These are phyloP conservation scores for Coemansia sp. DNA, from an alignment of 192 early-diverging fungal genomes.

Conservation along the genomic window DNA sequence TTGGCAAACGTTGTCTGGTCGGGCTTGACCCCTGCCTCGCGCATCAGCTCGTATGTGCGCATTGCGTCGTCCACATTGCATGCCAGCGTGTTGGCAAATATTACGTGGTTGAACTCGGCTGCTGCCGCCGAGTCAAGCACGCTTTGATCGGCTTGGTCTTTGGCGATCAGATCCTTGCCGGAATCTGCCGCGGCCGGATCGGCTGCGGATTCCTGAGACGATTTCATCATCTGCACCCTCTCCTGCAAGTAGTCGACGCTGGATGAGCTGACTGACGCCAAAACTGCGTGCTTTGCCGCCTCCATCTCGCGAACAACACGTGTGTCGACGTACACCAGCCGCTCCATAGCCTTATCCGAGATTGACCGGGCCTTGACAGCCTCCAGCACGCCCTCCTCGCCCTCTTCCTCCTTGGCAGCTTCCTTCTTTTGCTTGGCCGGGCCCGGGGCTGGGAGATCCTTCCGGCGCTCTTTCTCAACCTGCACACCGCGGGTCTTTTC, in stretches of 20 bases:
- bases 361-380: constrained; percentile 6
- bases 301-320: constrained; percentile 45
- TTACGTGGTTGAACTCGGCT: constrained; percentile 54
- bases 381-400: not conserved
- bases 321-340: constrained; percentile 43
- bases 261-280: constrained; percentile 22
- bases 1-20: constrained; percentile 69
- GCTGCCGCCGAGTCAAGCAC: not conserved
- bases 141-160: not conserved
- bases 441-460: not conserved
- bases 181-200: not conserved
- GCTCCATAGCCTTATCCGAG: constrained; percentile 39
- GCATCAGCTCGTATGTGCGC: constrained; percentile 61
- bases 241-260: constrained; percentile 24
- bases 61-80: constrained; percentile 61
- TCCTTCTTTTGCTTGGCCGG: not conserved
- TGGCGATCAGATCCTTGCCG: not conserved
- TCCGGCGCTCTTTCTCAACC: not conserved
- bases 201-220: no score
- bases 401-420: not conserved
- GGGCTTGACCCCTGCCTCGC: constrained; percentile 62
- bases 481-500: not conserved
- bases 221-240: constrained; percentile 11
- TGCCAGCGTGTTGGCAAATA: constrained; percentile 65
- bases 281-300: constrained; percentile 30